phyloP scores from a whole-genome alignment of 805 yeast genomes.

The Ogataea methylovora region DNA sequence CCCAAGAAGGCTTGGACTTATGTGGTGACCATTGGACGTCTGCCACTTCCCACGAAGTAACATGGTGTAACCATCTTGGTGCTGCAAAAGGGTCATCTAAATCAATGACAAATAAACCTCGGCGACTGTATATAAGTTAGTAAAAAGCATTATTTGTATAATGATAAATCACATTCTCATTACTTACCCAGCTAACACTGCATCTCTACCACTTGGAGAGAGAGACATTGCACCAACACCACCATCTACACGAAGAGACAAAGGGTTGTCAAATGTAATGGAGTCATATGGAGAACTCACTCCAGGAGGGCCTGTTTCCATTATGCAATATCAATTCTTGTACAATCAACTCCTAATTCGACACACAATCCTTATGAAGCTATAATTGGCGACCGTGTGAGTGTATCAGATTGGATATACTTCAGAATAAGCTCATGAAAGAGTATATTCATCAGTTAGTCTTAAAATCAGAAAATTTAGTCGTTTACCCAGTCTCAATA shows the following conservation, averaged over 20 bases:
- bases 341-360: no score
- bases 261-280: slow-evolving; percentile 69
- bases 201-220: slow-evolving; percentile 87
- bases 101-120: slow-evolving; percentile 86
- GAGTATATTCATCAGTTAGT: no score
- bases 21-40: slow-evolving; percentile 99
- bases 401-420: no score
- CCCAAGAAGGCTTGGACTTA: slow-evolving; percentile 77
- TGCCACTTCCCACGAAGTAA: slow-evolving; percentile 97
- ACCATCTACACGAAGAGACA: slow-evolving; percentile 82
- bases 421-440: no score
- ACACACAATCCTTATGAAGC: no score
- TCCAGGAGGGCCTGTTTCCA: no score
- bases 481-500: no score
- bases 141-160: background rate
- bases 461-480: no score
- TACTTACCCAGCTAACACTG: slow-evolving; percentile 72
- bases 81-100: slow-evolving; percentile 92
- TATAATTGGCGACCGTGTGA: no score
- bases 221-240: slow-evolving; percentile 88
- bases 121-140: slow-evolving; percentile 28
- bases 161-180: no score
- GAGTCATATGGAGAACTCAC: slow-evolving; percentile 30
- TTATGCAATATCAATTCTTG: no score
- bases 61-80: slow-evolving; percentile 88